phyloP scores from a whole-genome alignment of 495 filamentous ascomycete genomes.

The Penicillium argentinense region DNA sequence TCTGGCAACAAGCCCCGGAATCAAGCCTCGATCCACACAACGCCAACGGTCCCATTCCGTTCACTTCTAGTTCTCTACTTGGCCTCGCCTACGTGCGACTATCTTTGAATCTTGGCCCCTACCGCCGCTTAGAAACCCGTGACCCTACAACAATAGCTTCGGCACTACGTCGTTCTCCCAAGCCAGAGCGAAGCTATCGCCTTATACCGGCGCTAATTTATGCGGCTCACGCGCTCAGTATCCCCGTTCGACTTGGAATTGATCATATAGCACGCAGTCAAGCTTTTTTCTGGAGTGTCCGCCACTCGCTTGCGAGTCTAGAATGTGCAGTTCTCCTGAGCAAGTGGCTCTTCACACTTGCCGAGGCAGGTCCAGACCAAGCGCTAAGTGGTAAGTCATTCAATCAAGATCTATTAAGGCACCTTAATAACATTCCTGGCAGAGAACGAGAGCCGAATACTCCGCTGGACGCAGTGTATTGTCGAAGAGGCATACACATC shows the following conservation, averaged over 20 bases:
- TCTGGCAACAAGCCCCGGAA: slow-evolving; percentile 45
- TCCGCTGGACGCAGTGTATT: slow-evolving; percentile 40
- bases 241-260: slow-evolving; percentile 41
- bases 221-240: slow-evolving; percentile 39
- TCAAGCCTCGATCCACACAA: slow-evolving; percentile 44
- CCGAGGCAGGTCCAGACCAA: slow-evolving; percentile 31
- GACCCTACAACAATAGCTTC: slow-evolving; percentile 35
- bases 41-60: slow-evolving; percentile 40
- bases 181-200: slow-evolving; percentile 37
- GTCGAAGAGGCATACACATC: slow-evolving; percentile 40
- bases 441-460: slow-evolving; percentile 42
- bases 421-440: background rate
- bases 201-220: slow-evolving; percentile 40
- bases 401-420: background rate
- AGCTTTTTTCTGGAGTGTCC: slow-evolving; percentile 50
- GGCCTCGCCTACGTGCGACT: slow-evolving; percentile 43
- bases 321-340: slow-evolving; percentile 50
- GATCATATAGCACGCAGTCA: slow-evolving; percentile 46
- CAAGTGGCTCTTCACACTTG: slow-evolving; percentile 47
- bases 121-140: slow-evolving; percentile 38
- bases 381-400: slow-evolving; percentile 30
- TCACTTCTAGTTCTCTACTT: slow-evolving; percentile 40
- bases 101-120: slow-evolving; percentile 37
- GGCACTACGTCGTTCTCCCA: slow-evolving; percentile 32
- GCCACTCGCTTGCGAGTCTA: slow-evolving; percentile 47